Percentiles rank a stretch among this genome's conserved stretches.
Conservation (phyloP, 2,329 filamentous ascomycete genomes). For the Curvularia sp. region DNA sequence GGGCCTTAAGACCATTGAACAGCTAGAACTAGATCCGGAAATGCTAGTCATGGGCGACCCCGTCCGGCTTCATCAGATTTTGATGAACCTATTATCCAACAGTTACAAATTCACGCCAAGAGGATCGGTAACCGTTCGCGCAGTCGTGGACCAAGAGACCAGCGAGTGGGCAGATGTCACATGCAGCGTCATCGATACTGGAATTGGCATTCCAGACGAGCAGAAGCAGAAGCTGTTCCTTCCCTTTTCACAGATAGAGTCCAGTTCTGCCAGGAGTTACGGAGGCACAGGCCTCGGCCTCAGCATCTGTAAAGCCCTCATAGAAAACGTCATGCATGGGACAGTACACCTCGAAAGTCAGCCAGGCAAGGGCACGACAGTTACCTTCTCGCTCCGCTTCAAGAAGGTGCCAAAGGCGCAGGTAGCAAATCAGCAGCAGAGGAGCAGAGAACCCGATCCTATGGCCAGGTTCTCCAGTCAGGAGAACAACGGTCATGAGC, state of each 20-base stretch:
- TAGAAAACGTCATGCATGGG: conserved; percentile 90
- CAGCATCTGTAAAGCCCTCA: conserved; percentile 92
- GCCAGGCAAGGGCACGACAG: conserved; percentile 72
- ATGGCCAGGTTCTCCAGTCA: conserved; percentile 64
- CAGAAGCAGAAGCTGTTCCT: conserved; percentile 86
- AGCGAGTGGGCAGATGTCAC: conserved; percentile 75
- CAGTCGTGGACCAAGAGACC: conserved; percentile 74
- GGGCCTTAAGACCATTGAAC: conserved; percentile 65
- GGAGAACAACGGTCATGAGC: conserved; percentile 54
- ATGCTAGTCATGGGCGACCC: conserved; percentile 61
- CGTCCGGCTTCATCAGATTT: conserved; percentile 59
- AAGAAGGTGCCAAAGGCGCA: conserved; percentile 76
- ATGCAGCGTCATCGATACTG: conserved; percentile 87
- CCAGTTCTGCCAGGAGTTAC: conserved; percentile 87
- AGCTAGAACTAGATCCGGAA: conserved; percentile 62
- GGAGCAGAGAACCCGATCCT: conserved; percentile 58
- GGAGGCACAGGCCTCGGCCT: conserved; percentile 89
- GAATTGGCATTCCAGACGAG: conserved; percentile 86
- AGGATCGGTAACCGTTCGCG: conserved; percentile 84
- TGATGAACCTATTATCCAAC: conserved; percentile 87
- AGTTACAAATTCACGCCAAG: conserved; percentile 92
- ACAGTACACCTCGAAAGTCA: conserved; percentile 81
- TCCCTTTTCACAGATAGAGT: conserved; percentile 91
- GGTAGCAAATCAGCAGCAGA: conserved; percentile 52
- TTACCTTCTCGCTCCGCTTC: conserved; percentile 84